These are phyloP conservation scores for Zelopaecilomyces penicillatus DNA, from an alignment of 2,329 filamentous ascomycete genomes.

Conservation along the genomic window DNA sequence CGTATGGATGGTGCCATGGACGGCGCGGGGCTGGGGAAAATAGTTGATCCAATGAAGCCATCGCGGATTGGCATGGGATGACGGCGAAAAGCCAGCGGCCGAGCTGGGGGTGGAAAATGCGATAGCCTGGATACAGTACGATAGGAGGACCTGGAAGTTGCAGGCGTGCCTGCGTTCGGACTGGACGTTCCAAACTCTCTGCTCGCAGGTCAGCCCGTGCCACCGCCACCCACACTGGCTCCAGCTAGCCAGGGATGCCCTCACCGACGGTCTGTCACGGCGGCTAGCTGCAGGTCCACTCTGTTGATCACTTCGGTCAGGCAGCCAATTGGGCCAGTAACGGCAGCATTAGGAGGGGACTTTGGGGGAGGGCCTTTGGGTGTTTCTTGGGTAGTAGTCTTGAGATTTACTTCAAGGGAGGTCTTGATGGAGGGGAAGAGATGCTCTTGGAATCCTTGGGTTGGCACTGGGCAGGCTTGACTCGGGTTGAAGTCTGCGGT, in stretches of 20 bases:
- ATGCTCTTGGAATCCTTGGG: no score
- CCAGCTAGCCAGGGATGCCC: slow-evolving; percentile 7
- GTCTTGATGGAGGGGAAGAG: no score
- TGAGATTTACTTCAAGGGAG: no score
- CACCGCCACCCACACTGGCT: slow-evolving; percentile 3
- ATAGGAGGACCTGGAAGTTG: no score
- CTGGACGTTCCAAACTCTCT: no score
- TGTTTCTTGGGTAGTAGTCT: no score
- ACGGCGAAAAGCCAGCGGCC: no score
- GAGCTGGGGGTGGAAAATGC: no score
- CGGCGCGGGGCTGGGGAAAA: not conserved
- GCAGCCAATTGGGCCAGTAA: slow-evolving; percentile 9
- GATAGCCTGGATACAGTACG: no score
- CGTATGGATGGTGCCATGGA: not conserved
- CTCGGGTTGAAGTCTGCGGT: no score
- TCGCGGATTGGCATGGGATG: not conserved
- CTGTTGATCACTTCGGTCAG: slow-evolving; percentile 11
- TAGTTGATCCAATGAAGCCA: slow-evolving; percentile 7
- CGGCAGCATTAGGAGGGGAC: slow-evolving; percentile 1
- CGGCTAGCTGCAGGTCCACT: slow-evolving; percentile 13
- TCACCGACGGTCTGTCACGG: slow-evolving; percentile 16
- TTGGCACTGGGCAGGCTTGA: no score
- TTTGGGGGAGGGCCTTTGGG: not conserved
- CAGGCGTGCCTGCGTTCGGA: no score
- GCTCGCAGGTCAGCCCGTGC: slow-evolving; percentile 3